Evolutionary conservation across 176 grass and related monocot species (phyloP).

Genomic region (Oryza meridionalis): DNA sequence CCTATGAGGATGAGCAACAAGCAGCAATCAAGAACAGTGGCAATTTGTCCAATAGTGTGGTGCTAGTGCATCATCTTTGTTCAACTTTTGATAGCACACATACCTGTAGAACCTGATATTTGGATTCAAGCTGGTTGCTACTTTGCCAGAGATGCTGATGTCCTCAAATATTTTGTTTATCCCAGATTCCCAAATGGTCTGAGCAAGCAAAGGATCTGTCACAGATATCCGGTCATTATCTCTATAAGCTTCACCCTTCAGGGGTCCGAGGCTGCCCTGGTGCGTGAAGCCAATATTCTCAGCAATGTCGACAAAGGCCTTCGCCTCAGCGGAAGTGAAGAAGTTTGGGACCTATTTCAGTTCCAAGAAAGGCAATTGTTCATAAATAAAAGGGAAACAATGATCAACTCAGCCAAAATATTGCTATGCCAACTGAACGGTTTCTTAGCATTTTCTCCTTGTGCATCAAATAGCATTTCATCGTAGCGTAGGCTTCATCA

Average conservation of each 20-base stretch:
- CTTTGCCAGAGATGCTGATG: conserved; percentile 68
- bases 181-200: conserved; percentile 85
- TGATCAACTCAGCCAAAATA: not conserved
- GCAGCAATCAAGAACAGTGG: not conserved
- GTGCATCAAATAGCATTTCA: not conserved
- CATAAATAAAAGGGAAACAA: not conserved
- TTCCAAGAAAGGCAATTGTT: conserved; percentile 10
- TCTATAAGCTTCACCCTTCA: conserved; percentile 83
- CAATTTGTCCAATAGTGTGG: not conserved
- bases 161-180: conserved; percentile 71
- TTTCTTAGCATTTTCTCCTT: not conserved
- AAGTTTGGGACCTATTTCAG: conserved; percentile 70
- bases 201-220: conserved; percentile 72
- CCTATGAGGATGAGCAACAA: conserved; percentile 41
- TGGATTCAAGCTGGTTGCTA: conserved; percentile 70
- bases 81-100: not conserved
- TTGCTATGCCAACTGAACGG: not conserved
- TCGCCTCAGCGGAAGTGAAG: conserved; percentile 70
- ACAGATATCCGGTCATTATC: conserved; percentile 92
- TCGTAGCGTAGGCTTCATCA: not conserved
- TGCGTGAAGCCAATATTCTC: conserved; percentile 77
- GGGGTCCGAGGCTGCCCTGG: conserved; percentile 86
- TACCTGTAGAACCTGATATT: conserved; percentile 98
- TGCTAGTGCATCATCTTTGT: not conserved
- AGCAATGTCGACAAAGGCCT: conserved; percentile 65